These are phyloP conservation scores for Sequoia sempervirens DNA, from an alignment of 75 land plant genomes.

Conservation along the genomic window DNA sequence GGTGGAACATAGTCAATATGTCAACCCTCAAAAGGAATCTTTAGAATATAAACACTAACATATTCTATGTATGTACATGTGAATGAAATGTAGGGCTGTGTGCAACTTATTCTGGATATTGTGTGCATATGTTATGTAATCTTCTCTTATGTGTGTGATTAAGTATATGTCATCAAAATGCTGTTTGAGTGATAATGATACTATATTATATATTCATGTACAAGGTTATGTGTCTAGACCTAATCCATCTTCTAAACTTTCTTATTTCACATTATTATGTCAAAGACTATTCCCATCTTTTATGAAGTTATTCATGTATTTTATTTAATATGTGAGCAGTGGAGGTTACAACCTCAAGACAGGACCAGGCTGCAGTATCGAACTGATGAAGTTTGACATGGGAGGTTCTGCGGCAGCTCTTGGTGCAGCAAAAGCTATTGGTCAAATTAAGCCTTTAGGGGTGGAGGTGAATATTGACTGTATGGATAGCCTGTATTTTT, in stretches of 20 bases:
- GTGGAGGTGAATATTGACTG: conserved; percentile 57
- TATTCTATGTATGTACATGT: neutral
- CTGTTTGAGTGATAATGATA: neutral
- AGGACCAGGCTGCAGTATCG: conserved; percentile 83
- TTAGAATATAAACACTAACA: too few species aligned
- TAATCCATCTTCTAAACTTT: neutral
- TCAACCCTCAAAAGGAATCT: too few species aligned
- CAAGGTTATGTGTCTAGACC: neutral
- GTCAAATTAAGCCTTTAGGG: conserved; percentile 79
- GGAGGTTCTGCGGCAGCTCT: conserved; percentile 93
- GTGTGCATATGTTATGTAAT: neutral
- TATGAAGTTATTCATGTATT: neutral
- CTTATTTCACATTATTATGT: neutral
- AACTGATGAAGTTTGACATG: conserved; percentile 96
- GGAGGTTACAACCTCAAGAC: conserved; percentile 99
- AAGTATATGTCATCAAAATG: neutral
- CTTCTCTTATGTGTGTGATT: neutral
- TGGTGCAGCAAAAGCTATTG: conserved; percentile 95
- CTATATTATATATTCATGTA: neutral
- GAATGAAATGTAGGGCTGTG: neutral
- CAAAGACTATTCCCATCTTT: neutral
- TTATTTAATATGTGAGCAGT: conserved; percentile 36
- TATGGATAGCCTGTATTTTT: neutral
- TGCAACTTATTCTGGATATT: neutral
- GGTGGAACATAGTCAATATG: neutral